A percentile compares a stretch with the other conserved stretches of the same genome.
These are phyloP conservation scores for Sinapis alba DNA, from an alignment of 441 rosid genomes.

Conservation along the genomic window DNA sequence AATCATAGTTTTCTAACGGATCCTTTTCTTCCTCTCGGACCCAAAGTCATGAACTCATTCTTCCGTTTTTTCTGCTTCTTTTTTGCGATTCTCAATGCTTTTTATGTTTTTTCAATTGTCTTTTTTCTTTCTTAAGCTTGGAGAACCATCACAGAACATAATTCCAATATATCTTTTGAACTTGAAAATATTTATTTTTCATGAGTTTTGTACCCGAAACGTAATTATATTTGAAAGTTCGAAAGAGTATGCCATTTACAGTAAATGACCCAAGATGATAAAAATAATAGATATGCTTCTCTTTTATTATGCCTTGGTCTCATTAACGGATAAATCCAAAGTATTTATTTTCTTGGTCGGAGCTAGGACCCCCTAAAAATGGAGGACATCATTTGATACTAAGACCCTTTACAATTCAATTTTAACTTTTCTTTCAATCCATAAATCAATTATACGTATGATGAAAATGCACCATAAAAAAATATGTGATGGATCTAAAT, in stretches of 20 bases:
- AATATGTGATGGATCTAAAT: constrained; percentile 17
- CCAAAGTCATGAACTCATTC: neutral
- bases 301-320: neutral
- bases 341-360: constrained; percentile 27
- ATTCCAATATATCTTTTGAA: neutral
- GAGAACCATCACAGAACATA: neutral
- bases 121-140: neutral
- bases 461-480: neutral
- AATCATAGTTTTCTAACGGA: neutral
- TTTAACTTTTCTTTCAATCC: neutral
- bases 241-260: neutral
- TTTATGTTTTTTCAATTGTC: too few species aligned
- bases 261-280: constrained; percentile 8
- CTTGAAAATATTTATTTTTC: neutral
- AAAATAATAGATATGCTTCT: constrained; percentile 13
- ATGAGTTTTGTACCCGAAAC: neutral
- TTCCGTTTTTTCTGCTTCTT: too few species aligned
- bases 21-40: neutral
- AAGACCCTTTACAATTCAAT: constrained; percentile 30
- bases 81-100: too few species aligned
- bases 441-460: neutral
- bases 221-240: neutral
- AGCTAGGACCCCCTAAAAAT: constrained; percentile 21
- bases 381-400: constrained; percentile 33
- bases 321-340: constrained; percentile 29